These are phyloP conservation scores for Ciborinia camelliae DNA, from an alignment of 2,329 filamentous ascomycete genomes.

Conservation along the genomic window DNA sequence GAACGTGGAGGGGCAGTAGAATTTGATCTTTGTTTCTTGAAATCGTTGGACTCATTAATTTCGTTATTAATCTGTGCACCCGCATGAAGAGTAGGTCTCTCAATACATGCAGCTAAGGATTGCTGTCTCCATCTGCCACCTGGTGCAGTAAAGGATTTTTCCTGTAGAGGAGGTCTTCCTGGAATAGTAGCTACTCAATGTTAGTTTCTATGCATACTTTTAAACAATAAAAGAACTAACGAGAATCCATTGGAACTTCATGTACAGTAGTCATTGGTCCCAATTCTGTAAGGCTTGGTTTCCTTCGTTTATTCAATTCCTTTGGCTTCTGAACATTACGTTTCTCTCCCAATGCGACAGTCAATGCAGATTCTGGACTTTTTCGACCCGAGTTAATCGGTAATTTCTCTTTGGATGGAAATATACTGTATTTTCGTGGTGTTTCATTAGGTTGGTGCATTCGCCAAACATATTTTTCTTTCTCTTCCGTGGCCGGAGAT, in stretches of 20 bases:
- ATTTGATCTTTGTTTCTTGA: conserved; percentile 1
- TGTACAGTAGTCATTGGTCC: conserved; percentile 68
- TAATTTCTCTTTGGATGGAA: conserved; percentile 48
- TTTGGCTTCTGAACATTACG: conserved; percentile 51
- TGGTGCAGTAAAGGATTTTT: conserved; percentile 62
- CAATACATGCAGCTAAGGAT: conserved; percentile 37
- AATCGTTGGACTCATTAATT: conserved; percentile 6
- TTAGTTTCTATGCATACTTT: conserved; percentile 19
- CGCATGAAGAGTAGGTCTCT: conserved; percentile 38
- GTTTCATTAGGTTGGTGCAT: conserved; percentile 53
- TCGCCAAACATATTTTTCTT: conserved; percentile 55
- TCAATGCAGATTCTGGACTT: conserved; percentile 41
- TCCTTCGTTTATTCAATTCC: conserved; percentile 57
- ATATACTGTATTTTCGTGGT: conserved; percentile 57
- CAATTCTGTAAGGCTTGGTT: conserved; percentile 61
- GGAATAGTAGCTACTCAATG: conserved; percentile 58
- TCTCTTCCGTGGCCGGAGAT: conserved; percentile 26
- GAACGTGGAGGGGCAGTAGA: conserved; percentile 18
- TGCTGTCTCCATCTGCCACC: conserved; percentile 47
- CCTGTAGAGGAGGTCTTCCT: conserved; percentile 60
- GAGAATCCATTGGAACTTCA: conserved; percentile 66
- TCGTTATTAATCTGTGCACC: conserved; percentile 34
- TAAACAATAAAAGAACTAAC: conserved; percentile 45
- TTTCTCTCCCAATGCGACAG: conserved; percentile 38
- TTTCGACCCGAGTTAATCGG: conserved; percentile 43